Evolutionary conservation across 345 rosid species (phyloP).

Genomic region (Camelina laxa): DNA sequence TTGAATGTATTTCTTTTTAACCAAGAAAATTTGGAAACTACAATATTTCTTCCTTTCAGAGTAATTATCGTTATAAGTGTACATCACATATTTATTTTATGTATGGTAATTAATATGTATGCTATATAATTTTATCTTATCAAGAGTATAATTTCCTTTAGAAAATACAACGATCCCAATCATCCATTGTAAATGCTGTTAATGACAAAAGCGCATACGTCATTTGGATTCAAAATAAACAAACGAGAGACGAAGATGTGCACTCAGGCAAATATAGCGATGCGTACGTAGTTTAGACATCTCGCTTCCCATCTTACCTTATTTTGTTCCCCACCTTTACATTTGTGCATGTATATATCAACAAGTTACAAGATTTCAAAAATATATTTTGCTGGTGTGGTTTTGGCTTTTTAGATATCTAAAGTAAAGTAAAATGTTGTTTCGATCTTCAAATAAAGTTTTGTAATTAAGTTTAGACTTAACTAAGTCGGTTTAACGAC

Average conservation of each 20-base stretch:
- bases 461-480: not conserved
- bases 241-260: not conserved
- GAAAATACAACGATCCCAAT: not conserved
- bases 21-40: not conserved
- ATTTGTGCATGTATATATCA: not conserved
- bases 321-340: not conserved
- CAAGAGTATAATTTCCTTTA: not conserved
- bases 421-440: not conserved
- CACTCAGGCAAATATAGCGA: not conserved
- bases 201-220: constrained; percentile 22
- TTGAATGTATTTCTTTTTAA: too few relatives aligned
- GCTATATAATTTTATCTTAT: not conserved
- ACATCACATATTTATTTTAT: too few relatives aligned
- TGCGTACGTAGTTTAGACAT: not conserved
- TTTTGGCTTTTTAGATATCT: not conserved
- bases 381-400: not conserved
- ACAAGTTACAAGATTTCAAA: not conserved
- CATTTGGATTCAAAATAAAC: constrained; percentile 5
- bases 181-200: not conserved
- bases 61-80: not conserved
- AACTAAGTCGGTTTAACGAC: constrained; percentile 4
- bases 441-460: not conserved
- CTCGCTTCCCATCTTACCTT: not conserved
- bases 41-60: not conserved
- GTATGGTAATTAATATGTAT: not conserved